These are phyloP conservation scores for Cornus kousa DNA, from an alignment of 148 eudicot genomes.

Conservation along the genomic window DNA sequence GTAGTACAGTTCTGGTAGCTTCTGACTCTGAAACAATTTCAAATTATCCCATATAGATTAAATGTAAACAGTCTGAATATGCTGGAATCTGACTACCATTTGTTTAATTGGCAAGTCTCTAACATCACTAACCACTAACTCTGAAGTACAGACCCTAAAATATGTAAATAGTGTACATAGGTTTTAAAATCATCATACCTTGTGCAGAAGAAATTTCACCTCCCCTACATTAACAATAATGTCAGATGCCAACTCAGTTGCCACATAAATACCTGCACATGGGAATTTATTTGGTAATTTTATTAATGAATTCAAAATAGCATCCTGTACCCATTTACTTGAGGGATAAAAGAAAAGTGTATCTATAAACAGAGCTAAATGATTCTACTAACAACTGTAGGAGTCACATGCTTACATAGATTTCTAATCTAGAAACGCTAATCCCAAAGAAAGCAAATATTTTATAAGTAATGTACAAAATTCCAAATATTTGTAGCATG, in stretches of 20 bases:
- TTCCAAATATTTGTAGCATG: background rate
- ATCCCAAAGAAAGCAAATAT: no score
- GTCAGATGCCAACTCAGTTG: constrained; percentile 75
- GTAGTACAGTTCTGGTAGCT: no score
- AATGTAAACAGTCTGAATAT: no score
- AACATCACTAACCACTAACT: background rate
- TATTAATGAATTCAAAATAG: background rate
- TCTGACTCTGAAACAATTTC: no score
- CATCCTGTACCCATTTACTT: background rate
- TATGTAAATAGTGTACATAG: background rate
- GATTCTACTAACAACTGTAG: background rate
- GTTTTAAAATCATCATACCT: constrained; percentile 47
- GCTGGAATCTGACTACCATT: background rate
- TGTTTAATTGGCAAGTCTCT: no score
- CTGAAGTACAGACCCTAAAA: background rate
- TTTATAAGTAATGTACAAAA: background rate
- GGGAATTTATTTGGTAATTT: background rate
- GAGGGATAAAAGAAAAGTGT: background rate
- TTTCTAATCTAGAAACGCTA: background rate
- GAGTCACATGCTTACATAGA: background rate
- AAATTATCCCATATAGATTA: no score
- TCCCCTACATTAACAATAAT: constrained; percentile 62
- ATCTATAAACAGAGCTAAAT: background rate
- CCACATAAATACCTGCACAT: constrained; percentile 85
- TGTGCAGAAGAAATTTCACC: constrained; percentile 84